Base-by-base conservation (phyloP, 345 rosid genomes). In the Eutrema japonicum region DNA sequence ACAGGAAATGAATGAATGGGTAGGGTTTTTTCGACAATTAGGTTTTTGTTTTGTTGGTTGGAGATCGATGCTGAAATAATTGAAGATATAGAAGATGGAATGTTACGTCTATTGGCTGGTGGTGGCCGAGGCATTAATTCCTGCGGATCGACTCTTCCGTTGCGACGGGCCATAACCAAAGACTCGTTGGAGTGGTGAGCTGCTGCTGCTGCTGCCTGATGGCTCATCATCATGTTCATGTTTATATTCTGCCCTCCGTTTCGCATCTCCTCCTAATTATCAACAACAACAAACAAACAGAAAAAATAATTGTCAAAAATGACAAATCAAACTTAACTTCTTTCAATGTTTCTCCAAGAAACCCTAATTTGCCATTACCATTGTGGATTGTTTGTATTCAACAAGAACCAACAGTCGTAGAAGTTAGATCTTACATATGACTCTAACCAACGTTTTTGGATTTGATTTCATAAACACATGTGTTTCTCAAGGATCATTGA, bases 201-300 rank as follows among this genome's bases (percentile, higher is more conserved):
- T 52, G 54, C 54, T 14, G 50, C 57, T n/a, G 54, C 83, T 52
- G 54, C 54, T 14, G 50, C 57, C 22, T 71, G 95, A 64, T 86
- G 89, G 62, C 74, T 79, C 81, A 83, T 81, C 81, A 79, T 40
- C 92, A 89, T 65, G 73, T 40, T 67, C 82, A 83, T 81, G 83
- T 76, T 38, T 89, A 88, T 55, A 67, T 77, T 84, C 6, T 88
- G 81, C 11, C 95, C 89, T 35, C 79, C 78, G 47, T 77, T 87
- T 35, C 88, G 79, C 80, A 87, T 86, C 83, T 87, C 97, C 85
- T 91, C 98, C 98, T 94, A 75, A 12, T 22, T 29, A 33, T n/a
- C 10, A 12, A 18, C 13, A 50, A 30, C 7, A 18, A 22, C 1
- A n/a, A 64, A 43, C 1, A 10, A 10, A 14, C 13, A 46, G 11